A percentile compares a stretch with the other conserved stretches of the same genome.
Conservation (phyloP, 768 basidiomycete genomes). For the Mycena latifolia region DNA sequence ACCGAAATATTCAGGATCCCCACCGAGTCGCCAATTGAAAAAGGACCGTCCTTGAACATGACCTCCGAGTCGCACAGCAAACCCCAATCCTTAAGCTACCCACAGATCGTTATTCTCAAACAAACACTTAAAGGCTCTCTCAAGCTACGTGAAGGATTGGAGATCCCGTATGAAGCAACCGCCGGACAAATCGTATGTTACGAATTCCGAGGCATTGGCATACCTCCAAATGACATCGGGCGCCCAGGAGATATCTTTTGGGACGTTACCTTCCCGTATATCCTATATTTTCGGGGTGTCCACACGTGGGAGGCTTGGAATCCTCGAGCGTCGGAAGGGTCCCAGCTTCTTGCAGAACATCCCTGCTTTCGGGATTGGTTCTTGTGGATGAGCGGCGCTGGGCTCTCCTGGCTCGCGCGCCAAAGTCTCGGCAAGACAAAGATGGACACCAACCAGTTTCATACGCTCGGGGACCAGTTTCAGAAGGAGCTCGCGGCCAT, state of each 20-base stretch:
- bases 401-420: not conserved
- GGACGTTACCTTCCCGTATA: constrained; percentile 5
- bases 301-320: constrained; percentile 7
- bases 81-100: not conserved
- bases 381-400: not conserved
- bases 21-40: too few species aligned
- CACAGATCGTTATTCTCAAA: not conserved
- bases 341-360: constrained; percentile 9
- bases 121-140: not conserved
- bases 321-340: not conserved
- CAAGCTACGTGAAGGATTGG: not conserved
- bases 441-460: not conserved
- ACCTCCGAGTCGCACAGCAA: not conserved
- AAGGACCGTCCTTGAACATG: too few species aligned
- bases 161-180: not conserved
- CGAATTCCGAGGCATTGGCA: constrained; percentile 8
- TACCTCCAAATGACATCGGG: not conserved
- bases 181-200: not conserved
- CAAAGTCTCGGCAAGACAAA: not conserved
- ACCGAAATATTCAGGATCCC: too few species aligned
- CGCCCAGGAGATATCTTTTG: constrained; percentile 13
- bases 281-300: not conserved
- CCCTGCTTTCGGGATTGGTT: constrained; percentile 3
- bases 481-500: not conserved
- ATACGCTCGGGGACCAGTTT: not conserved